These are phyloP conservation scores for Barnettozyma sp. DNA, from an alignment of 805 yeast genomes.

Conservation along the genomic window DNA sequence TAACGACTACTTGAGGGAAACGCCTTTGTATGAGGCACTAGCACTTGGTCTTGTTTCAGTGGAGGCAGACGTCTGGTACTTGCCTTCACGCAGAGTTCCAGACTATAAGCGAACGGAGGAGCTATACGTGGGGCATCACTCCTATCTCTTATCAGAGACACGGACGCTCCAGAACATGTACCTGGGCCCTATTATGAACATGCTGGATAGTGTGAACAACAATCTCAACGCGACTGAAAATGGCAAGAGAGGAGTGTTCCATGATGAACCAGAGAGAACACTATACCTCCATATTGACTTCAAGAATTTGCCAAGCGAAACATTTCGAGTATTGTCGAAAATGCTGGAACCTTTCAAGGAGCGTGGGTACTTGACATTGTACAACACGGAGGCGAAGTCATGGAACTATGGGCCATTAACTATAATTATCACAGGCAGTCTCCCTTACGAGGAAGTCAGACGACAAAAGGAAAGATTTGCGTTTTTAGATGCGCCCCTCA, in stretches of 20 bases:
- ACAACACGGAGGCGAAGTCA: slow-evolving; percentile 29
- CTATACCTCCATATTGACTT: slow-evolving; percentile 58
- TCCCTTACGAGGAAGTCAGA: slow-evolving; percentile 38
- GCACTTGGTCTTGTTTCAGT: slow-evolving; percentile 46
- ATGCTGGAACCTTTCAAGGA: slow-evolving; percentile 42
- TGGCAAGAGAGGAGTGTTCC: slow-evolving; percentile 17
- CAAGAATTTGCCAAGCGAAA: slow-evolving; percentile 41
- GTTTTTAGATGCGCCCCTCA: slow-evolving; percentile 39
- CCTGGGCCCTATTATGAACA: slow-evolving; percentile 41
- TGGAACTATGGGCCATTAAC: slow-evolving; percentile 50
- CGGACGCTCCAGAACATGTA: slow-evolving; percentile 45
- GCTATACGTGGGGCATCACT: slow-evolving; percentile 59
- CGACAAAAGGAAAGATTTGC: slow-evolving; percentile 8
- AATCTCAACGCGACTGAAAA: slow-evolving; percentile 9
- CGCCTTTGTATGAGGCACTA: slow-evolving; percentile 53
- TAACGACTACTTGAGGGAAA: slow-evolving; percentile 59
- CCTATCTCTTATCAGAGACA: slow-evolving; percentile 34
- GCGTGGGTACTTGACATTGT: slow-evolving; percentile 44
- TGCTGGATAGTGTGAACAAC: slow-evolving; percentile 40
- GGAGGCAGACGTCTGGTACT: slow-evolving; percentile 61
- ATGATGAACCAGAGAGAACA: slow-evolving; percentile 40
- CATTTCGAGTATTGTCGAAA: slow-evolving; percentile 39
- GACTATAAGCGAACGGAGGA: slow-evolving; percentile 20
- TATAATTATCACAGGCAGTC: slow-evolving; percentile 59
- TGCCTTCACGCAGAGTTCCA: slow-evolving; percentile 5